These are phyloP conservation scores for Oryza nivara DNA, from an alignment of 176 grass and related monocot species.

Conservation along the genomic window DNA sequence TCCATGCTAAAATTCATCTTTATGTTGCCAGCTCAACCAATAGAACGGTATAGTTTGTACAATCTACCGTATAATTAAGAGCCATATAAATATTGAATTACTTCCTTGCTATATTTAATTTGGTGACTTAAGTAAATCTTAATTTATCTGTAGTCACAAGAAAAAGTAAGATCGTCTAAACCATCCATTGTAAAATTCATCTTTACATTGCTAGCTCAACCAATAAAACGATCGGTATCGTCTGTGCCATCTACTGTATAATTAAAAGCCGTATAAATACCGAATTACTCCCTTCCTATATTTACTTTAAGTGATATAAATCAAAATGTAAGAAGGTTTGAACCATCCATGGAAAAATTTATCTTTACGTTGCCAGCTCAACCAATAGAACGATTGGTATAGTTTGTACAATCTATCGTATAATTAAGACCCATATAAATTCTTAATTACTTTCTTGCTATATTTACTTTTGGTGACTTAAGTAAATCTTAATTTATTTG, in stretches of 20 bases:
- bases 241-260: not conserved
- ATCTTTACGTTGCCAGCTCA: no score
- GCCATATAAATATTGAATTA: no score
- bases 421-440: not conserved
- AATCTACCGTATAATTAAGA: not conserved
- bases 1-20: not conserved
- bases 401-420: no score
- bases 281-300: not conserved
- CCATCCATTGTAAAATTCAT: not conserved
- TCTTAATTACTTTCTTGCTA: not conserved
- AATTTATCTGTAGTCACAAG: no score
- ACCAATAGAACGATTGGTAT: no score
- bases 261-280: not conserved
- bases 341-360: not conserved
- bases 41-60: no score
- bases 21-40: no score
- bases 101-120: not conserved
- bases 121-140: not conserved
- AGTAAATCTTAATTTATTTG: not conserved
- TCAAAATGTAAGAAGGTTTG: not conserved
- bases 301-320: no score
- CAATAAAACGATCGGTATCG: no score
- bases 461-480: not conserved
- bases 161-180: no score
- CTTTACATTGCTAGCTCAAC: no score